Percentiles rank a stretch among this genome's conserved stretches.
Evolutionary conservation across 495 filamentous ascomycete species (phyloP).

Genomic region (Aspergillus sclerotiicarbonarius): DNA sequence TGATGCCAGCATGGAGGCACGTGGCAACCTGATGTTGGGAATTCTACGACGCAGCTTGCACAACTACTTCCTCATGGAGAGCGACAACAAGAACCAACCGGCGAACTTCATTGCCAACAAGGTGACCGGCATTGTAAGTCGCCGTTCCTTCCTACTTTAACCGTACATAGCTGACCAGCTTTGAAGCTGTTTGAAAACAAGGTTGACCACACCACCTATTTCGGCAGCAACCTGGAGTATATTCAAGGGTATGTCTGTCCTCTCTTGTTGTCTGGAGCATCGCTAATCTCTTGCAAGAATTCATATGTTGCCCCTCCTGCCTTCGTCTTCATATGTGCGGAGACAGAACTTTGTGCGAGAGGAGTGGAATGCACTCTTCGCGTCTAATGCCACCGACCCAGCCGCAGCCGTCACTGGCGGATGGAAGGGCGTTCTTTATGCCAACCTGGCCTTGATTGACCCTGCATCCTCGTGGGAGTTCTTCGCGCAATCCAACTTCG

Average conservation of each 20-base stretch:
- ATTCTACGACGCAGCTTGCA: constrained; percentile 67
- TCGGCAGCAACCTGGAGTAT: constrained; percentile 75
- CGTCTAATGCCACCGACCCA: constrained; percentile 39
- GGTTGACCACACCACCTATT: constrained; percentile 92
- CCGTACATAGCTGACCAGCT: constrained; percentile 8
- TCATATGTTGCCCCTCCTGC: constrained; percentile 90
- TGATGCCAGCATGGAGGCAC: constrained; percentile 78
- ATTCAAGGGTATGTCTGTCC: constrained; percentile 62
- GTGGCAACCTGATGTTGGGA: constrained; percentile 81
- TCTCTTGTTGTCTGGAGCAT: background rate
- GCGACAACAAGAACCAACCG: constrained; percentile 73
- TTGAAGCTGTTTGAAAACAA: constrained; percentile 91
- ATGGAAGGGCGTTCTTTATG: constrained; percentile 83
- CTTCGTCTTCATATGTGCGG: constrained; percentile 66
- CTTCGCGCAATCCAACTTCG: constrained; percentile 65
- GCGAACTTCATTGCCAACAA: constrained; percentile 76
- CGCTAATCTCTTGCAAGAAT: constrained; percentile 50
- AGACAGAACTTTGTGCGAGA: constrained; percentile 67
- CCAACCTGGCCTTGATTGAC: constrained; percentile 77
- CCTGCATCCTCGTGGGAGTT: constrained; percentile 69
- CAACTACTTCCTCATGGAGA: constrained; percentile 77
- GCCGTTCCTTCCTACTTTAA: background rate
- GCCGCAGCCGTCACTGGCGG: constrained; percentile 64
- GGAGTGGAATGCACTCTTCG: constrained; percentile 84
- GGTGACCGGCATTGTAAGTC: constrained; percentile 75